These are phyloP conservation scores for Powellomyces hirtus DNA, from an alignment of 192 early-diverging fungal genomes.

Conservation along the genomic window DNA sequence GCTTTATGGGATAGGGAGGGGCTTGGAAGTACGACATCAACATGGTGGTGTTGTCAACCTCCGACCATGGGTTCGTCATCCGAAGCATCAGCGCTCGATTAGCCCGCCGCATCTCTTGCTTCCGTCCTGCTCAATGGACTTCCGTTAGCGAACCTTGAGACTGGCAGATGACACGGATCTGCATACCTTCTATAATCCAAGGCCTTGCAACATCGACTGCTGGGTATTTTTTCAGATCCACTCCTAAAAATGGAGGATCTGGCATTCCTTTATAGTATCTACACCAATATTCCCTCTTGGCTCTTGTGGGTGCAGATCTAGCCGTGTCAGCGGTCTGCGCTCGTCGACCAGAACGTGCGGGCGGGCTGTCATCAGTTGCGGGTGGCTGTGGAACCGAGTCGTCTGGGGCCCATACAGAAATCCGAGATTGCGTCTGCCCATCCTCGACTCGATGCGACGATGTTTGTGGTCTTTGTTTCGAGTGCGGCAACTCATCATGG, in stretches of 20 bases:
- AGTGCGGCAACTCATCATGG: neutral
- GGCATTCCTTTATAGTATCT: slow-evolving; percentile 5
- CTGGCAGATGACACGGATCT: neutral
- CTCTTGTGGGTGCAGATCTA: neutral
- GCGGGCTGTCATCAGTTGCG: too few relatives aligned
- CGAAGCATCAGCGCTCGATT: neutral
- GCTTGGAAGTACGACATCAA: neutral
- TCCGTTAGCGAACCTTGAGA: neutral
- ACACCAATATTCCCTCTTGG: neutral
- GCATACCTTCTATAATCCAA: slow-evolving; percentile 5
- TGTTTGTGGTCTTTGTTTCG: too few relatives aligned
- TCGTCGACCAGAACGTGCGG: too few relatives aligned
- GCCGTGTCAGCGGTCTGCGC: too few relatives aligned
- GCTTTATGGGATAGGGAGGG: neutral
- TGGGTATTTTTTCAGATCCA: neutral
- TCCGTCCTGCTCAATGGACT: neutral
- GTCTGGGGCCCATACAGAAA: too few relatives aligned
- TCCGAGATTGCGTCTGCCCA: too few relatives aligned
- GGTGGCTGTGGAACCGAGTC: too few relatives aligned
- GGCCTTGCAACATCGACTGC: neutral
- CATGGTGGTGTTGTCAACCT: neutral
- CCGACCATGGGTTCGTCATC: neutral
- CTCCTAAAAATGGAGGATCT: neutral
- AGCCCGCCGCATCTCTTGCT: neutral
- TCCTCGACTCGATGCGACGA: too few relatives aligned